Conservation (phyloP, 805 yeast genomes). For the Candida fluviatilis region DNA sequence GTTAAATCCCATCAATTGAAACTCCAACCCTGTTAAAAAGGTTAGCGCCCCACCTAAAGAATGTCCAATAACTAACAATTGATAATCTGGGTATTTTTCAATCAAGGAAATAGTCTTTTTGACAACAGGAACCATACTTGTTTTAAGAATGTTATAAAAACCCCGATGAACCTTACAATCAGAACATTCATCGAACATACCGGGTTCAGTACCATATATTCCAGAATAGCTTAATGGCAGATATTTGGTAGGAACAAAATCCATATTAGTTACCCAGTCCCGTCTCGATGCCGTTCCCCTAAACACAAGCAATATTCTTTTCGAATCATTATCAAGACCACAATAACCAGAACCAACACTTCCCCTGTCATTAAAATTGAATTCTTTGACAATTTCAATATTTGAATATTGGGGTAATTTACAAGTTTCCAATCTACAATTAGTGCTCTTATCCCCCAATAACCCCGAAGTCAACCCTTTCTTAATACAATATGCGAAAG, state of each 20-base stretch:
- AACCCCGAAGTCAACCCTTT: slow-evolving; percentile 22
- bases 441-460: slow-evolving; percentile 16
- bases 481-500: slow-evolving; percentile 36
- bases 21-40: slow-evolving; percentile 57
- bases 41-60: slow-evolving; percentile 77
- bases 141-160: slow-evolving; percentile 44
- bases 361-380: slow-evolving; percentile 39
- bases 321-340: slow-evolving; percentile 42
- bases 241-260: slow-evolving; percentile 43
- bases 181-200: slow-evolving; percentile 28
- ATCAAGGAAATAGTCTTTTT: slow-evolving; percentile 29
- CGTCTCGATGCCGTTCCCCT: slow-evolving; percentile 60
- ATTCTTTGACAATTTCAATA: slow-evolving; percentile 36
- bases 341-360: slow-evolving; percentile 53
- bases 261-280: slow-evolving; percentile 63
- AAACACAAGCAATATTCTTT: slow-evolving; percentile 47
- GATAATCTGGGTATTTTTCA: slow-evolving; percentile 42
- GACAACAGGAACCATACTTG: slow-evolving; percentile 36
- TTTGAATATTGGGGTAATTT: slow-evolving; percentile 11
- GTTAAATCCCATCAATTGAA: slow-evolving; percentile 47
- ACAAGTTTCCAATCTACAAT: slow-evolving; percentile 26
- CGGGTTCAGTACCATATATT: slow-evolving; percentile 1
- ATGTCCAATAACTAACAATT: slow-evolving; percentile 61
- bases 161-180: slow-evolving; percentile 65
- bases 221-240: slow-evolving; percentile 34